phyloP scores from a whole-genome alignment of 208 protist genomes.

The Wallacemonas sp. region DNA sequence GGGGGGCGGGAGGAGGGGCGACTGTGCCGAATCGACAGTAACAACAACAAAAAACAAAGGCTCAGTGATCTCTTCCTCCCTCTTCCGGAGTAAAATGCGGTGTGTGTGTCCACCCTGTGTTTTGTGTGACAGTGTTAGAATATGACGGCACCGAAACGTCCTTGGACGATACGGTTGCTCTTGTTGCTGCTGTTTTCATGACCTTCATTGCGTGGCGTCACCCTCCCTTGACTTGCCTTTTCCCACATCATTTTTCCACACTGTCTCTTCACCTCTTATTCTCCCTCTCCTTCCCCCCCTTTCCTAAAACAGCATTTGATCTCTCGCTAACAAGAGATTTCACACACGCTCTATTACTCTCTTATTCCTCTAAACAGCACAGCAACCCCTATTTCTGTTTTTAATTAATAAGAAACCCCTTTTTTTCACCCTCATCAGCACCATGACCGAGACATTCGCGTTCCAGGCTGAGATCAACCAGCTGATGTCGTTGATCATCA shows the following conservation, averaged over 20 bases:
- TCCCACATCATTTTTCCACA: neutral
- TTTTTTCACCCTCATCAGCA: conserved; percentile 12
- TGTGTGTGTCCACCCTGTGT: too few species aligned
- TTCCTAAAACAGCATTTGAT: neutral
- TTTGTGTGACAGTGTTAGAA: too few species aligned
- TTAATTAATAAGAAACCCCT: conserved; percentile 9
- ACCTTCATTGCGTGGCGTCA: too few species aligned
- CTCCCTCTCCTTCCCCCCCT: neutral
- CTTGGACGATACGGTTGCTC: too few species aligned
- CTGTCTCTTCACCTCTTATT: neutral
- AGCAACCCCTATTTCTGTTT: conserved; percentile 5
- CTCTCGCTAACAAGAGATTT: neutral
- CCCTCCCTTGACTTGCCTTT: too few species aligned
- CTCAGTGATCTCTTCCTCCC: too few species aligned
- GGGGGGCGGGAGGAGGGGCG: too few species aligned
- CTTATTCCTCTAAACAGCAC: conserved; percentile 16
- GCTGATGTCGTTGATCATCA: conserved; percentile 99
- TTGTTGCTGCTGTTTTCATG: too few species aligned
- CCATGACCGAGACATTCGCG: conserved; percentile 53
- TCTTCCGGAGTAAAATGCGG: too few species aligned
- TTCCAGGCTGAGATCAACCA: conserved; percentile 97
- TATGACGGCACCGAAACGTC: too few species aligned
- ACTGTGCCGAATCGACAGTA: too few species aligned
- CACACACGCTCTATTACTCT: conserved; percentile 2
- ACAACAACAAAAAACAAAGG: too few species aligned